Evolutionary conservation across 352 stramenopile genomes (phyloP).

Genomic region (Halophytophthora batemanensis): DNA sequence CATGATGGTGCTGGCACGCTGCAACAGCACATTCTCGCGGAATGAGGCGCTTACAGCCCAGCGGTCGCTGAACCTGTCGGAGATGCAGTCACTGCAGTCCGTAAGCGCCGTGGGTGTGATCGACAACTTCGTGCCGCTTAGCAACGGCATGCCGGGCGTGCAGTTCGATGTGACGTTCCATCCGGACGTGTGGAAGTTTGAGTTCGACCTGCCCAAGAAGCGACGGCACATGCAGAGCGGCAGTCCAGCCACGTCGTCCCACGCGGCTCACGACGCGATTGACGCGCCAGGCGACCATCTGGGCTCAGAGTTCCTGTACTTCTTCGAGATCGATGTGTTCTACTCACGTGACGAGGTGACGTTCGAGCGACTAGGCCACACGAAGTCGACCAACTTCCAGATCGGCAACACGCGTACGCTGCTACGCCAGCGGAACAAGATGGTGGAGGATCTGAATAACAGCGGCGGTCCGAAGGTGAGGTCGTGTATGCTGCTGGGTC

Average conservation of each 20-base stretch:
- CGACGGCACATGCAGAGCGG: conserved; percentile 57
- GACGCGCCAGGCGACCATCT: conserved; percentile 33
- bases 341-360: conserved; percentile 52
- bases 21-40: conserved; percentile 82
- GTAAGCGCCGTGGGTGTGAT: conserved; percentile 68
- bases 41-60: conserved; percentile 53
- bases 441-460: conserved; percentile 40
- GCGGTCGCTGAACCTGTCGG: conserved; percentile 36
- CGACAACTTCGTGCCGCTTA: conserved; percentile 46
- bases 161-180: conserved; percentile 85
- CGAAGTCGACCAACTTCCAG: conserved; percentile 80
- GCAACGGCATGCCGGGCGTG: conserved; percentile 30
- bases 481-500: conserved; percentile 73
- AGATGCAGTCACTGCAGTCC: conserved; percentile 71
- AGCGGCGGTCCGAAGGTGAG: conserved; percentile 35
- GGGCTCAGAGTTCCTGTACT: conserved; percentile 75
- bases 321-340: conserved; percentile 86
- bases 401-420: conserved; percentile 85
- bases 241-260: conserved; percentile 15
- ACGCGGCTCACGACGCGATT: conserved; percentile 8
- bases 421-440: conserved; percentile 79
- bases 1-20: conserved; percentile 68
- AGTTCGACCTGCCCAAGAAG: conserved; percentile 88
- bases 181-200: conserved; percentile 89
- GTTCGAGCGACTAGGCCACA: conserved; percentile 64